Conservation (phyloP, 1,284 basidiomycete genomes). For the Albatrellus sp. region DNA sequence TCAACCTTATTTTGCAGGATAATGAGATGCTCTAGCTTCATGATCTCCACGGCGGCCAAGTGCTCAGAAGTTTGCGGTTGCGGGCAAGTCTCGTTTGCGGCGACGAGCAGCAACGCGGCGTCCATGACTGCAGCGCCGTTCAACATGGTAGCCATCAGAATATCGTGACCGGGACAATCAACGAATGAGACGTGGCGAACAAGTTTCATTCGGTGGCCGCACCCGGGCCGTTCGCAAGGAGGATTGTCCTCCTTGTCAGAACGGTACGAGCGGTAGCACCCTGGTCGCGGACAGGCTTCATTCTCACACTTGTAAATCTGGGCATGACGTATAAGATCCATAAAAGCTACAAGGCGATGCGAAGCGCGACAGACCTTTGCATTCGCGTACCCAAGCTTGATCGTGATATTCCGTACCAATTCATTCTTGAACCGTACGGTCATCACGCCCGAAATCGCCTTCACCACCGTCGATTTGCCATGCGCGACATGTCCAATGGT, state of each 20-base stretch:
- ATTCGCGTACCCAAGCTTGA: conserved; percentile 98
- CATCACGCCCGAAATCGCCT: conserved; percentile 98
- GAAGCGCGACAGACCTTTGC: conserved; percentile 71
- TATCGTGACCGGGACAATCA: conserved; percentile 91
- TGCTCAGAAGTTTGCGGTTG: conserved; percentile 99
- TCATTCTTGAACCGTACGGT: conserved; percentile 99
- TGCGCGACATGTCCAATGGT: conserved; percentile 97
- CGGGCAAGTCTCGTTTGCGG: conserved; percentile 96
- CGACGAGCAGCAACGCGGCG: conserved; percentile 89
- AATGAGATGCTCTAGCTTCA: conserved; percentile 97
- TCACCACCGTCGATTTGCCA: conserved; percentile 98
- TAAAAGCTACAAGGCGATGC: neutral
- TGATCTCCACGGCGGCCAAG: conserved; percentile 97
- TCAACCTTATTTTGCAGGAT: conserved; percentile 98
- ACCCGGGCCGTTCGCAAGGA: conserved; percentile 87
- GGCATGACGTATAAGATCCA: conserved; percentile 1
- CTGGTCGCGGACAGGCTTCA: conserved; percentile 83
- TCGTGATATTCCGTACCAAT: conserved; percentile 95
- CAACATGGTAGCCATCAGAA: conserved; percentile 99
- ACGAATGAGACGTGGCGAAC: conserved; percentile 95
- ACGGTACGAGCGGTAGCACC: conserved; percentile 88
- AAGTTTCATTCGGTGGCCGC: conserved; percentile 83
- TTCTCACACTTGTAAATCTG: conserved; percentile 99
- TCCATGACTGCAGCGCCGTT: conserved; percentile 99
- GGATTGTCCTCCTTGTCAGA: conserved; percentile 92